Evolutionary conservation across 139 green algal genomes (phyloP).

Genomic region (Chlamydomonas eustigma): DNA sequence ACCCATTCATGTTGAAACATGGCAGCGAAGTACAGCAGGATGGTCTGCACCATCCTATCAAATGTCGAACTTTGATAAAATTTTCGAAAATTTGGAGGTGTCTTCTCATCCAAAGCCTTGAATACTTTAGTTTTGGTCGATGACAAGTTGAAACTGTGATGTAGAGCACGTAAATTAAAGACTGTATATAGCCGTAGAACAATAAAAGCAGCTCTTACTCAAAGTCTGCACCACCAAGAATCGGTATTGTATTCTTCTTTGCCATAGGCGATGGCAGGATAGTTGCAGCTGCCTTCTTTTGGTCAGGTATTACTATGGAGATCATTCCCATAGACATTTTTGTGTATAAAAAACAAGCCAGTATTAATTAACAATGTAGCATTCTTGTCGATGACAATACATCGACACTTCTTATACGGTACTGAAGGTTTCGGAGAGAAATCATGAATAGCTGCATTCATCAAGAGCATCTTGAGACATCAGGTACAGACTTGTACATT

Average conservation of each 20-base stretch:
- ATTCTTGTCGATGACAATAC: no score
- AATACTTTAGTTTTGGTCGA: slow-evolving; percentile 35
- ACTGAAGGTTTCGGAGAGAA: no score
- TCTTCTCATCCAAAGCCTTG: slow-evolving; percentile 38
- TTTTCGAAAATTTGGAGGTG: slow-evolving; percentile 18
- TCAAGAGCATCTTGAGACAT: no score
- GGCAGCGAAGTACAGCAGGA: slow-evolving; percentile 43
- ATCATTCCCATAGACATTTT: no score
- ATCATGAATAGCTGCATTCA: no score
- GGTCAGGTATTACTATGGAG: no score
- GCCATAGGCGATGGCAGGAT: not conserved
- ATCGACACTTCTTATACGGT: no score
- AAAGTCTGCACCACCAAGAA: not conserved
- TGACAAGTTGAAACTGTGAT: slow-evolving; percentile 44
- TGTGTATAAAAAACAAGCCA: no score
- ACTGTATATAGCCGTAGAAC: not conserved
- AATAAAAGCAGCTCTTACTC: not conserved
- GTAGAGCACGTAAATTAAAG: not conserved
- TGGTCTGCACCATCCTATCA: slow-evolving; percentile 39
- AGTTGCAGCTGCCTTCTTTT: not conserved
- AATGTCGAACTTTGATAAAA: slow-evolving; percentile 39
- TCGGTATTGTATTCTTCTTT: not conserved
- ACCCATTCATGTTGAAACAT: slow-evolving; percentile 39
- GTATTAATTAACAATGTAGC: no score
- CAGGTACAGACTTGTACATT: no score